Conservation (phyloP, 2,329 filamentous ascomycete genomes). For the Cordyceps cateniannulata region DNA sequence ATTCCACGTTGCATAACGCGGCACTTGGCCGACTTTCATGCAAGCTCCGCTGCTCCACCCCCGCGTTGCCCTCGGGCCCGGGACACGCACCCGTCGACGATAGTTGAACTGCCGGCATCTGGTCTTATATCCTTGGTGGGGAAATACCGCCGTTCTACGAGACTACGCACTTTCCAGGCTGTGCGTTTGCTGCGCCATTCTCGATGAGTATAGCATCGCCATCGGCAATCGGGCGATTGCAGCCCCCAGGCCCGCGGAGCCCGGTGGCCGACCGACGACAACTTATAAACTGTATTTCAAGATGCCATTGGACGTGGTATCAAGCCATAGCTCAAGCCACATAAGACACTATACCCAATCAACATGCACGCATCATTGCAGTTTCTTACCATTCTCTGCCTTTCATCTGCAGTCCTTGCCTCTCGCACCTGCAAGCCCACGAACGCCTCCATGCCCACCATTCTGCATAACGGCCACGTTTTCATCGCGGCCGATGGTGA, state of each 20-base stretch:
- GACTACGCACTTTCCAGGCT: neutral
- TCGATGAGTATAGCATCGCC: neutral
- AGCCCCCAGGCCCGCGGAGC: neutral
- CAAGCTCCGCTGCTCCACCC: too few species aligned
- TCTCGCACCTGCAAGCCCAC: neutral
- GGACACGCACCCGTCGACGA: too few species aligned
- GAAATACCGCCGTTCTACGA: neutral
- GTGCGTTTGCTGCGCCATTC: neutral
- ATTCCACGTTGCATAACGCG: too few species aligned
- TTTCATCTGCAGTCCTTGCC: neutral
- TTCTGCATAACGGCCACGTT: slow-evolving; percentile 9
- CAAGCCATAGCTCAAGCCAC: neutral
- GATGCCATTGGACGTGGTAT: neutral
- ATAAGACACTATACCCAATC: neutral
- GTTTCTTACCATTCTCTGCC: neutral
- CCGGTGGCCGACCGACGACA: neutral
- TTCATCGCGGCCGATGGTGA: slow-evolving; percentile 2
- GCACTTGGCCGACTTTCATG: too few species aligned
- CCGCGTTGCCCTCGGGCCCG: too few species aligned
- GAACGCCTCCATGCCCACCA: slow-evolving; percentile 6
- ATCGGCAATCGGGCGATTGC: neutral
- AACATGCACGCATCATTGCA: neutral
- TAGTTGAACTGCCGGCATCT: neutral
- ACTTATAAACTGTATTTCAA: neutral
- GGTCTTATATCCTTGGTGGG: neutral